These are phyloP conservation scores for Sequoia sempervirens DNA, from an alignment of 75 land plant genomes.

Conservation along the genomic window DNA sequence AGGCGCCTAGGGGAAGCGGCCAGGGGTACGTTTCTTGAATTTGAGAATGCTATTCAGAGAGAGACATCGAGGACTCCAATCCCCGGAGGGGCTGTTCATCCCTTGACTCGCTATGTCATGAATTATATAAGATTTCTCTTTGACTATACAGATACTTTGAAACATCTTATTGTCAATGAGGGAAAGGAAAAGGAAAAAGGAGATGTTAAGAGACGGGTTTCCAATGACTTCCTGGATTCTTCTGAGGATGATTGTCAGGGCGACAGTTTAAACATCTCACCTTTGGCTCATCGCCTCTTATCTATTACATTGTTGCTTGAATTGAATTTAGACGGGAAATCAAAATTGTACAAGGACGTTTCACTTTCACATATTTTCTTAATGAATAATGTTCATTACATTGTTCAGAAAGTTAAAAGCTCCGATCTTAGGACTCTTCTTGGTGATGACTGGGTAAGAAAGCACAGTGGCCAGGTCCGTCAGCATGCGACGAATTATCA, in stretches of 20 bases:
- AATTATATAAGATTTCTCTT: conserved; percentile 52
- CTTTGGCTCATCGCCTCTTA: conserved; percentile 35
- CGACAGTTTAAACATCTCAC: conserved; percentile 10
- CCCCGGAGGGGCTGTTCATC: conserved; percentile 61
- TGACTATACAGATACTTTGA: conserved; percentile 33
- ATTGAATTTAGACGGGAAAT: conserved; percentile 54
- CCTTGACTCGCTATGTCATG: conserved; percentile 68
- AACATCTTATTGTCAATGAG: conserved; percentile 23
- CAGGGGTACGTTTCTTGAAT: conserved; percentile 38
- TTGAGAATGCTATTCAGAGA: conserved; percentile 34
- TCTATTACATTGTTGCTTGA: conserved; percentile 40
- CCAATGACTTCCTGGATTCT: background rate
- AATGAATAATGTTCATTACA: conserved; percentile 75
- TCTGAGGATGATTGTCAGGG: conserved; percentile 10
- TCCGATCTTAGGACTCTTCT: conserved; percentile 40
- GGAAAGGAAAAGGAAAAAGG: background rate
- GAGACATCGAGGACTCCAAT: conserved; percentile 35
- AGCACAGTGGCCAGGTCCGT: conserved; percentile 31
- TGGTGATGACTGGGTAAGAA: conserved; percentile 65
- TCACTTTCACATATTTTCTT: conserved; percentile 52
- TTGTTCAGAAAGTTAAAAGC: conserved; percentile 57
- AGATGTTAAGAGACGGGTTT: background rate
- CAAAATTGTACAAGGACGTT: conserved; percentile 57
- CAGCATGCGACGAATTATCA: conserved; percentile 52
- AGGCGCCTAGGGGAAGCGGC: conserved; percentile 39